Evolutionary conservation across 2,329 filamentous ascomycete species (phyloP).

Genomic region (Pleochaeta shiraiana): DNA sequence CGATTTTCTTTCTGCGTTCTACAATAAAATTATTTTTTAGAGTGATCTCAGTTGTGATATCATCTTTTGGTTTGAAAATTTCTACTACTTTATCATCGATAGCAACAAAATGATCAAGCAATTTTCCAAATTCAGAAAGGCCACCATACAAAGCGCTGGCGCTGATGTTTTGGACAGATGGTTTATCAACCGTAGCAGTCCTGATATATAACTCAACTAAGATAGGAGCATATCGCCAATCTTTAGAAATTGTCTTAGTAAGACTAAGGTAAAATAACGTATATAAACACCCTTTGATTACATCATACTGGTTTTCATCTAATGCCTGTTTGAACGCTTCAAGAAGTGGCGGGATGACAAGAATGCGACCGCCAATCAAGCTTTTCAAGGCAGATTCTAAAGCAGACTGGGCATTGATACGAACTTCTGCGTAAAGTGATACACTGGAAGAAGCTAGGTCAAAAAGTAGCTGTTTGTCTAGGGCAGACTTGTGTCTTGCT

Average conservation of each 20-base stretch:
- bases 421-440: constrained; percentile 84
- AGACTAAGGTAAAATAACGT: constrained; percentile 76
- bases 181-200: constrained; percentile 76
- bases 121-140: constrained; percentile 76
- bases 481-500: constrained; percentile 66
- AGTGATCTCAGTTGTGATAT: constrained; percentile 34
- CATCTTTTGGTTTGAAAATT: constrained; percentile 44
- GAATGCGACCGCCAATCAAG: constrained; percentile 64
- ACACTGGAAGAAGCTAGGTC: constrained; percentile 80
- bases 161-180: constrained; percentile 80
- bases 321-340: constrained; percentile 59
- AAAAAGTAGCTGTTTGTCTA: constrained; percentile 66
- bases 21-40: constrained; percentile 53
- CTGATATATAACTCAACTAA: constrained; percentile 78
- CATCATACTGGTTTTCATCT: constrained; percentile 59
- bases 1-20: constrained; percentile 53
- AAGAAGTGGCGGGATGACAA: constrained; percentile 79
- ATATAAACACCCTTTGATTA: constrained; percentile 90
- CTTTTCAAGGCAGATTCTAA: constrained; percentile 87
- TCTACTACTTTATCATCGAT: constrained; percentile 50
- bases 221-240: constrained; percentile 91
- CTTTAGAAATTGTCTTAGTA: constrained; percentile 65
- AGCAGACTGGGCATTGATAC: constrained; percentile 78
- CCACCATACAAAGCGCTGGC: constrained; percentile 55
- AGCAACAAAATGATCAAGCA: constrained; percentile 69